Evolutionary conservation across 2,329 filamentous ascomycete species (phyloP).

Genomic region (Fusarium sp.): DNA sequence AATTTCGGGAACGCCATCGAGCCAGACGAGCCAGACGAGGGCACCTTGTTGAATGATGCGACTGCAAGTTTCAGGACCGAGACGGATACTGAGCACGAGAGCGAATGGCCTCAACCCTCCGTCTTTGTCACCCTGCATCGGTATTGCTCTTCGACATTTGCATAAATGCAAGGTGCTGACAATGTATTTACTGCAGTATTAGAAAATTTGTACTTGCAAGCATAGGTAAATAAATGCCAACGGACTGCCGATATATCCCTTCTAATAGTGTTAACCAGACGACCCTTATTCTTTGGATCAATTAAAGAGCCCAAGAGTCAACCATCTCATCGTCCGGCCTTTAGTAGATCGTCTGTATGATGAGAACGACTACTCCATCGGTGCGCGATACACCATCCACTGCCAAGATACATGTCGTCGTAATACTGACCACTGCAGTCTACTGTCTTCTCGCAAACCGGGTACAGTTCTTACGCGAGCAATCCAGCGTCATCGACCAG

Average conservation of each 20-base stretch:
- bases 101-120: background rate
- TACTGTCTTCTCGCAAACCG: slow-evolving; percentile 79
- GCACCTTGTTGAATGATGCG: background rate
- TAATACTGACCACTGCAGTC: slow-evolving; percentile 49
- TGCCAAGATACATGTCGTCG: background rate
- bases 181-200: background rate
- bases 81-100: background rate
- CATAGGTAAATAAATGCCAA: background rate
- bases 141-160: background rate
- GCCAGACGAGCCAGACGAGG: background rate
- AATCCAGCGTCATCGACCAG: slow-evolving; percentile 71
- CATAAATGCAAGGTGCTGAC: too few species aligned
- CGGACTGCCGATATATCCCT: too few species aligned
- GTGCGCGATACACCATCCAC: background rate
- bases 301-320: slow-evolving; percentile 4
- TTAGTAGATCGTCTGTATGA: slow-evolving; percentile 4
- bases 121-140: slow-evolving; percentile 6
- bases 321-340: slow-evolving; percentile 7
- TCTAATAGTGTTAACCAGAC: background rate
- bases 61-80: background rate
- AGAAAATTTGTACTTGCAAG: slow-evolving; percentile 12
- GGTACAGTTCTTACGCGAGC: slow-evolving; percentile 74
- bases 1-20: background rate
- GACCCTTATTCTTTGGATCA: slow-evolving; percentile 12
- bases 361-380: background rate